A percentile compares a stretch with the other conserved stretches of the same genome.
phyloP scores from a whole-genome alignment of 2,329 filamentous ascomycete genomes.

The Fusarium subglutinans region DNA sequence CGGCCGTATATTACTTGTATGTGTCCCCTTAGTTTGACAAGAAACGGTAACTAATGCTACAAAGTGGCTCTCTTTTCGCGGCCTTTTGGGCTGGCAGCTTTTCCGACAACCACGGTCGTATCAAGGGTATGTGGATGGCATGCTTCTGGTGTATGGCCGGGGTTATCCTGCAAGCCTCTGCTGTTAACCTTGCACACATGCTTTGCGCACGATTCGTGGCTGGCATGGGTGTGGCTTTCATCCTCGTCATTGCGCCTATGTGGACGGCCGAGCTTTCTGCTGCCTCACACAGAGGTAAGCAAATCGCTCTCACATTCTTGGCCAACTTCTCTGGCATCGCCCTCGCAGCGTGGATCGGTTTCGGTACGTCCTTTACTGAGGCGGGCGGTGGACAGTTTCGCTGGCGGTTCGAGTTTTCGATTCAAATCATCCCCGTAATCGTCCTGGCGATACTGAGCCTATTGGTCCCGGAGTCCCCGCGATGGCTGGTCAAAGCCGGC shows the following conservation, averaged over 20 bases:
- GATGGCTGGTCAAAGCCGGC: conserved; percentile 6
- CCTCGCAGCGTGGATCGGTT: conserved; percentile 50
- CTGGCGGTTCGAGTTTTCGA: conserved; percentile 5
- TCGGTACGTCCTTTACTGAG: conserved; percentile 44
- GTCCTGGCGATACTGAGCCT: neutral
- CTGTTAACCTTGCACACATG: conserved; percentile 57
- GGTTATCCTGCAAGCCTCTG: conserved; percentile 57
- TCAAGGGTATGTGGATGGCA: conserved; percentile 50
- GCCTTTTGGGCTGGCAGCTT: conserved; percentile 29
- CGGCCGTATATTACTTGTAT: neutral
- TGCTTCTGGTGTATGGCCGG: conserved; percentile 56
- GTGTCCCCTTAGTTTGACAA: neutral
- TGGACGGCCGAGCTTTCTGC: conserved; percentile 58
- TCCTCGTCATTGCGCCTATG: conserved; percentile 59
- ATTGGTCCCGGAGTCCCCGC: neutral
- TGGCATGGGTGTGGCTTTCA: conserved; percentile 61
- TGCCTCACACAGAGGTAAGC: conserved; percentile 55
- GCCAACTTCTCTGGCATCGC: conserved; percentile 61
- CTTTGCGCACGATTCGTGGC: conserved; percentile 58
- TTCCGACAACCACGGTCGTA: conserved; percentile 53
- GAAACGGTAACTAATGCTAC: neutral
- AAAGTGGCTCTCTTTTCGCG: conserved; percentile 43
- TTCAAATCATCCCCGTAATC: conserved; percentile 1
- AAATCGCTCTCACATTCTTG: conserved; percentile 58
- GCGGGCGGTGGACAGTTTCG: neutral